Base-by-base conservation (phyloP, 306 rosid genomes). In the Corylus avellana region DNA sequence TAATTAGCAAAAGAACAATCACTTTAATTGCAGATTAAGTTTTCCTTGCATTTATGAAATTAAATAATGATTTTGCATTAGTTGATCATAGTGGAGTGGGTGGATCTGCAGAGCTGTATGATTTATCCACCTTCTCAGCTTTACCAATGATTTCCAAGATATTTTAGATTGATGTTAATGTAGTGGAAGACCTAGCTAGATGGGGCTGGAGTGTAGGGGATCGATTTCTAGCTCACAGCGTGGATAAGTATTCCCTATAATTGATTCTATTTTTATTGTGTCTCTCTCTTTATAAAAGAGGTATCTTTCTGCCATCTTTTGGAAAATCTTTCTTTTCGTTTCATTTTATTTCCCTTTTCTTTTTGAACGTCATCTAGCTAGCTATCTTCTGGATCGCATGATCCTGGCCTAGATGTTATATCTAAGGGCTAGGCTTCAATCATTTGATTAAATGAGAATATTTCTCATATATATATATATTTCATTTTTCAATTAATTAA, bases 261-360 rank as follows among this genome's bases (percentile, higher is more conserved):
- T 79, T 76, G 96, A 89, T 86, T 88, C 91, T 75, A 85, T 83
- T 82, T 86, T 87, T 87, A 76, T 84, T 81, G 87, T 79, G 77
- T 84, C 86, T 74, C 75, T 87, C 53, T 83, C 88, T 86, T 89
- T 86, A 78, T 77, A 80, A 86, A 90, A 85, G 84, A 81, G 81
- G 71, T 42, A 66, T 88, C 88, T 86, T 89, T 89, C 90, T 84
- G 62, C 48, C 69, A 81, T 80, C 76, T 72, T 77, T 39, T 48
- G 29, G 32, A 32, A 46, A 74, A 74, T 53, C 37, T 55, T 42
- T 57, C 54, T 55, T 37, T 20, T 58, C 44, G 12, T 12, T 5
- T 4, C 53, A n/a, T 57, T 57, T 8, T 1, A 7, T 55, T 39
- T 20, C 56, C 49, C 12, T 7, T 54, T 72, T 72, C 12, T 58